A percentile compares a stretch with the other conserved stretches of the same genome.
Evolutionary conservation across 2,329 filamentous ascomycete species (phyloP).

Genomic region (Hypoxylon sp.): DNA sequence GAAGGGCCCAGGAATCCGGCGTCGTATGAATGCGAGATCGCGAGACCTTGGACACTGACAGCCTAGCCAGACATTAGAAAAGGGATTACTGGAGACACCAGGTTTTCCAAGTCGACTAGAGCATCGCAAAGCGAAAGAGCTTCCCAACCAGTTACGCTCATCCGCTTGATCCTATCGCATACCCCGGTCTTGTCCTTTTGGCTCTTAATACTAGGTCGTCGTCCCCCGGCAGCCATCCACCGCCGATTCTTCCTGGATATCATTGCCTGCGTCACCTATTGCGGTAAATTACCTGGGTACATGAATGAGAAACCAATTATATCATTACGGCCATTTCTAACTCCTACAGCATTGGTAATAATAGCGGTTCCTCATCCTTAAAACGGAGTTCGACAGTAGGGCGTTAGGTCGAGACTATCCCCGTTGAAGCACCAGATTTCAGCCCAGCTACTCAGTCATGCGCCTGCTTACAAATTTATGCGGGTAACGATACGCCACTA

Average conservation of each 20-base stretch:
- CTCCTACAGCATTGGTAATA: slow-evolving; percentile 12
- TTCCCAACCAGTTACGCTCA: slow-evolving; percentile 4
- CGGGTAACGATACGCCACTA: slow-evolving; percentile 34
- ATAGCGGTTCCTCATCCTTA: slow-evolving; percentile 3
- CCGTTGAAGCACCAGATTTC: slow-evolving; percentile 5
- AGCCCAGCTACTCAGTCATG: slow-evolving; percentile 29
- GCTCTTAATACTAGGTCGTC: slow-evolving; percentile 11
- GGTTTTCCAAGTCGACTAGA: slow-evolving; percentile 28
- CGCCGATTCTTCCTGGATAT: slow-evolving; percentile 22
- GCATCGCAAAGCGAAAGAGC: slow-evolving; percentile 19
- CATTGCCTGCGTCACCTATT: slow-evolving; percentile 7
- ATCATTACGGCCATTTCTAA: slow-evolving; percentile 24
- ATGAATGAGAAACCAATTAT: slow-evolving; percentile 22
- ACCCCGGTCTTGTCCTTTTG: slow-evolving; percentile 9
- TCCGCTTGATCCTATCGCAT: slow-evolving; percentile 13
- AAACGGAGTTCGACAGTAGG: slow-evolving; percentile 22
- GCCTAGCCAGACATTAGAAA: slow-evolving; percentile 13
- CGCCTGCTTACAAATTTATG: slow-evolving; percentile 23
- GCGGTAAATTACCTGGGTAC: slow-evolving; percentile 12
- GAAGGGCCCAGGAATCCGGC: slow-evolving; percentile 13
- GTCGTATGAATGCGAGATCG: slow-evolving; percentile 29
- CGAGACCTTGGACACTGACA: slow-evolving; percentile 30
- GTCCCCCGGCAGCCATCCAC: slow-evolving; percentile 8
- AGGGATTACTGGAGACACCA: slow-evolving; percentile 21
- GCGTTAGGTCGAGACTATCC: slow-evolving; percentile 13